Conservation (phyloP, 768 basidiomycete genomes). For the Inosperma sp. region DNA sequence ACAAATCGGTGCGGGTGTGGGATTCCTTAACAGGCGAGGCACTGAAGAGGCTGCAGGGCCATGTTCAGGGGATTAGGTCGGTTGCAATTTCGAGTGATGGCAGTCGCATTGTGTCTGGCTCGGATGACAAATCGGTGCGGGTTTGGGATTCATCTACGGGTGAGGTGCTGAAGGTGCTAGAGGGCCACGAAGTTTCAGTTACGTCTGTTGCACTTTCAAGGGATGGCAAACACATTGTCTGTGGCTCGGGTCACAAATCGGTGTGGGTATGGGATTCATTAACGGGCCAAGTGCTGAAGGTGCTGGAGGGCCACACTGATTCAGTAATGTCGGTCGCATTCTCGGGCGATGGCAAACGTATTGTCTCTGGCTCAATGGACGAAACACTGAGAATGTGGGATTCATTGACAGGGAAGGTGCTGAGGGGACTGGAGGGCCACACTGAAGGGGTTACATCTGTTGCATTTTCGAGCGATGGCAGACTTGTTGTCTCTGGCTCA, state of each 20-base stretch:
- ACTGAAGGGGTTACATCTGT: conserved; percentile 16
- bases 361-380: conserved; percentile 18
- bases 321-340: conserved; percentile 17
- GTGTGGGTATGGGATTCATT: conserved; percentile 13
- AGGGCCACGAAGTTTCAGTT: conserved; percentile 6
- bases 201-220: conserved; percentile 3
- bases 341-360: conserved; percentile 17
- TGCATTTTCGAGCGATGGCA: conserved; percentile 19
- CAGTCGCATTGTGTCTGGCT: not conserved
- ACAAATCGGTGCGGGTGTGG: too few relatives aligned
- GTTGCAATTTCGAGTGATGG: conserved; percentile 10
- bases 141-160: too few relatives aligned
- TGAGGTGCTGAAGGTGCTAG: too few relatives aligned
- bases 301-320: conserved; percentile 14
- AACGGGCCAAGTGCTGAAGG: not conserved
- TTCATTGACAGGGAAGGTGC: conserved; percentile 10
- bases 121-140: too few relatives aligned
- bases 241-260: conserved; percentile 4
- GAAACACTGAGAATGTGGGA: conserved; percentile 19
- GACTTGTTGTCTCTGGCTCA: conserved; percentile 18
- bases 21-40: conserved; percentile 3
- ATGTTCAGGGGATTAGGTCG: conserved; percentile 6
- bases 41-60: not conserved
- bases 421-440: conserved; percentile 13
- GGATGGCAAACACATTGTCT: conserved; percentile 9